Percentiles rank a stretch among this genome's conserved stretches.
These are phyloP conservation scores for Solanum okadae DNA, from an alignment of 257 asterid genomes.

Conservation along the genomic window DNA sequence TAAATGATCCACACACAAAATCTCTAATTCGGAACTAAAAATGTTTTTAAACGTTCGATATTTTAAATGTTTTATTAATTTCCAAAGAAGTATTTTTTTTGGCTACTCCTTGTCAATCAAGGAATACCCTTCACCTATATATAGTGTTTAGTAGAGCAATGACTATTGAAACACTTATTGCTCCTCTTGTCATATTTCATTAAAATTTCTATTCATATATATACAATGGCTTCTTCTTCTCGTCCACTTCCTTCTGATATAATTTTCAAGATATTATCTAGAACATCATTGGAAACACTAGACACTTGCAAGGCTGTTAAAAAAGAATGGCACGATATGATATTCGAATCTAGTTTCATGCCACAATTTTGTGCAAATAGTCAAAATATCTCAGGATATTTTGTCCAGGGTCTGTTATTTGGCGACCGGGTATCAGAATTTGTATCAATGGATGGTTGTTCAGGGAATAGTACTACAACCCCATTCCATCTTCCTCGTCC, in stretches of 20 bases:
- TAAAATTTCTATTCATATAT: not conserved
- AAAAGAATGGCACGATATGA: not conserved
- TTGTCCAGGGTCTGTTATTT: not conserved
- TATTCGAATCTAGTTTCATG: not conserved
- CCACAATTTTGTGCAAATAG: not conserved
- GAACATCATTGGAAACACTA: not conserved
- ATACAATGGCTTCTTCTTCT: not conserved
- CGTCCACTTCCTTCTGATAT: not conserved
- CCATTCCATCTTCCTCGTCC: not conserved
- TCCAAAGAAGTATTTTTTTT: not conserved
- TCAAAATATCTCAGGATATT: not conserved
- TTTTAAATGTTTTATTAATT: not conserved
- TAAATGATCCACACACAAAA: not conserved
- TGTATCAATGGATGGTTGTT: not conserved
- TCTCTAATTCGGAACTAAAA: not conserved
- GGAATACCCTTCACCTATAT: not conserved
- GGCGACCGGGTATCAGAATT: not conserved
- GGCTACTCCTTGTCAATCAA: not conserved
- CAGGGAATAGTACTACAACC: not conserved
- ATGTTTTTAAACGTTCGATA: not conserved
- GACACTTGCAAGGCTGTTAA: not conserved
- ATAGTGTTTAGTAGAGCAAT: not conserved
- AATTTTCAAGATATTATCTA: not conserved
- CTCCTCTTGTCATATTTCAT: not conserved
- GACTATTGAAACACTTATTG: not conserved